A percentile compares a stretch with the other conserved stretches of the same genome.
Conservation (phyloP, 1,284 basidiomycete genomes). For the Taiwanofungus camphoratus region DNA sequence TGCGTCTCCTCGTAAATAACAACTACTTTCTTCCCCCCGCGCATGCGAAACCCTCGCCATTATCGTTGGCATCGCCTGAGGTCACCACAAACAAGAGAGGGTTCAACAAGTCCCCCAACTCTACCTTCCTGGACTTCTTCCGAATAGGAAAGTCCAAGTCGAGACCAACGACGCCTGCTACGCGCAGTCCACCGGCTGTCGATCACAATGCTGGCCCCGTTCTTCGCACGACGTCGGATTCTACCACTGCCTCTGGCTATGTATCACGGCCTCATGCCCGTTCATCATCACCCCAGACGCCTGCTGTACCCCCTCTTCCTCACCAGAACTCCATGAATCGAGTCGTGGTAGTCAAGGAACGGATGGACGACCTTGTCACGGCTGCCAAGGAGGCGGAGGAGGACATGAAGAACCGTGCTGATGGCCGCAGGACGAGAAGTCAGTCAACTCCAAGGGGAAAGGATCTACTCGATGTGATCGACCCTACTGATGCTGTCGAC, state of each 20-base stretch:
- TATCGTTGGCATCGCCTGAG: slow-evolving; percentile 44
- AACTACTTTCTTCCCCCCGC: slow-evolving; percentile 81
- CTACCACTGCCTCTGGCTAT: slow-evolving; percentile 40
- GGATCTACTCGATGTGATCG: slow-evolving; percentile 52
- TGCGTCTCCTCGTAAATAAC: slow-evolving; percentile 75
- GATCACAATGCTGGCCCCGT: slow-evolving; percentile 32
- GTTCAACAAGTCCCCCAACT: slow-evolving; percentile 36
- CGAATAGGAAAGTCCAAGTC: slow-evolving; percentile 59
- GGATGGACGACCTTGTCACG: slow-evolving; percentile 58
- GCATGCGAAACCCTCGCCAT: slow-evolving; percentile 67
- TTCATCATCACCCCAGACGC: slow-evolving; percentile 34
- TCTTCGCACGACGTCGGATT: slow-evolving; percentile 59
- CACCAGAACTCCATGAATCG: slow-evolving; percentile 37
- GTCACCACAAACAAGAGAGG: slow-evolving; percentile 34
- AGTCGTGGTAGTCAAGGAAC: slow-evolving; percentile 76
- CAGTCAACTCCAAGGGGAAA: slow-evolving; percentile 24
- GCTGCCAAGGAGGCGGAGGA: slow-evolving; percentile 70
- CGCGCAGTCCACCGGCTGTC: slow-evolving; percentile 21
- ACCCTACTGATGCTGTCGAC: slow-evolving; percentile 77
- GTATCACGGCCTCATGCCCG: slow-evolving; percentile 34
- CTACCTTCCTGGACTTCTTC: slow-evolving; percentile 67
- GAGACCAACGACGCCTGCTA: slow-evolving; percentile 52
- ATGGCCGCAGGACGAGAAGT: slow-evolving; percentile 28
- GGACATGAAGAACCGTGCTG: slow-evolving; percentile 50
- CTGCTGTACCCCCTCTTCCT: slow-evolving; percentile 18